Base-by-base conservation (phyloP, 129 eudicot species). In the Ambrosia artemisiifolia region DNA sequence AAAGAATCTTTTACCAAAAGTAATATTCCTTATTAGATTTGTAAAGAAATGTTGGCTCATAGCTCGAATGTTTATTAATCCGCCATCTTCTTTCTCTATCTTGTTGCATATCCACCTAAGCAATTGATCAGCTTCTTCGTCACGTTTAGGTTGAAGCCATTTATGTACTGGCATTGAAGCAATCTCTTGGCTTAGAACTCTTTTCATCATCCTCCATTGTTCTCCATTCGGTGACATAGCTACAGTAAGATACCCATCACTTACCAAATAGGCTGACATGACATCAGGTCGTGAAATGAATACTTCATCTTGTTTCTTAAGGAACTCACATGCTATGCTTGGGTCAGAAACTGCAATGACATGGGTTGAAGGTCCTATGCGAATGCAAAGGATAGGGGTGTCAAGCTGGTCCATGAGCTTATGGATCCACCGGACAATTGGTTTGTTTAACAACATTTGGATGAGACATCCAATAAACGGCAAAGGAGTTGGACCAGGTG, bases 161-260 rank as follows among this genome's bases (percentile, higher is more conserved):
- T 38, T 53, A 34, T 68, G 78, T n/a, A 24, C 42, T 0, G 57
- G 34, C 14, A 20, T 17, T 3, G 85, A 66, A 20, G 81, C 60
- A 4, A 81, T 14, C 4, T 70, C 54, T 0, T 48, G 64, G 30
- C 53, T 17, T 3, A 80, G 5, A 12, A 78, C 11, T 33, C 59
- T 78, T 64, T 83, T 69, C 88, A 84, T 77, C 63, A 74, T 81
- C 70, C n/a, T 77, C 83, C 83, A 84, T 48, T 78, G 83, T 14
- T 77, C 70, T 1, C 85, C 83, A 0, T 42, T 4, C 3, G 81
- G 85, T 4, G 75, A 1, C 20, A 84, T n/a, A 7, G 5, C 24
- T 1, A 63, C 13, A 1, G 77, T 57, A 11, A 77, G 48, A 71
- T 73, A 82, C 8, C 83, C 76, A 3, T 51, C 67, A 42, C 85